These are phyloP conservation scores for Akanthomyces dipterigenus DNA, from an alignment of 2,329 filamentous ascomycete genomes.

Conservation along the genomic window DNA sequence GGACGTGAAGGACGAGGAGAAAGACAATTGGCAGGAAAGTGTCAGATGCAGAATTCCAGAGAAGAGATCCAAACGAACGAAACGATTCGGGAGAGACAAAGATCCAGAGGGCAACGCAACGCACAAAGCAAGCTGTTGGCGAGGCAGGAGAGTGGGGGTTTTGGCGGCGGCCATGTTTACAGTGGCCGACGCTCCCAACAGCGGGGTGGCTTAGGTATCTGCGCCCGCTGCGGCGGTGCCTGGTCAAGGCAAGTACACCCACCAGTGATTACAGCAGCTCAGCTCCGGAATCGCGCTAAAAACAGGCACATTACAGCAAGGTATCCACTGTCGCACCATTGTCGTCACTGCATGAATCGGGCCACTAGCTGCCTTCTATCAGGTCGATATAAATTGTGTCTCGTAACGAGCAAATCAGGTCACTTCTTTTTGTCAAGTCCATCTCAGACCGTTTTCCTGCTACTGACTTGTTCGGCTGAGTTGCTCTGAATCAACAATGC, in stretches of 20 bases:
- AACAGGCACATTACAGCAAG: not conserved
- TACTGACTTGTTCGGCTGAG: no score
- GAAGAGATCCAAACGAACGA: not conserved
- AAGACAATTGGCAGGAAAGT: not conserved
- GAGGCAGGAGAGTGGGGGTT: constrained; percentile 6
- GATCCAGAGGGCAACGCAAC: not conserved
- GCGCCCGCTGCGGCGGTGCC: not conserved
- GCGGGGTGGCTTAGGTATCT: not conserved
- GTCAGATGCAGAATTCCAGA: not conserved
- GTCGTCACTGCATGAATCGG: no score
- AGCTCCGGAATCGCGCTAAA: not conserved
- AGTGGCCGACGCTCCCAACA: not conserved
- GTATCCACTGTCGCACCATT: no score
- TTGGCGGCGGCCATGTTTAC: constrained; percentile 2
- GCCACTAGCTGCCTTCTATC: no score
- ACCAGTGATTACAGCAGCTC: not conserved
- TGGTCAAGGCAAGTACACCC: not conserved
- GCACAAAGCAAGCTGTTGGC: not conserved
- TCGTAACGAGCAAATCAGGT: no score
- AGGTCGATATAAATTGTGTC: no score
- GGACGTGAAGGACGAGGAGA: not conserved
- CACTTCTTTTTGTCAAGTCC: no score
- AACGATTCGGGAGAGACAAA: not conserved
- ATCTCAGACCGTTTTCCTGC: no score
- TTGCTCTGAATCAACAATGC: no score